Percentiles rank a stretch among this genome's conserved stretches.
These are phyloP conservation scores for Fusarium penzigii DNA, from an alignment of 2,329 filamentous ascomycete species.

Conservation along the genomic window DNA sequence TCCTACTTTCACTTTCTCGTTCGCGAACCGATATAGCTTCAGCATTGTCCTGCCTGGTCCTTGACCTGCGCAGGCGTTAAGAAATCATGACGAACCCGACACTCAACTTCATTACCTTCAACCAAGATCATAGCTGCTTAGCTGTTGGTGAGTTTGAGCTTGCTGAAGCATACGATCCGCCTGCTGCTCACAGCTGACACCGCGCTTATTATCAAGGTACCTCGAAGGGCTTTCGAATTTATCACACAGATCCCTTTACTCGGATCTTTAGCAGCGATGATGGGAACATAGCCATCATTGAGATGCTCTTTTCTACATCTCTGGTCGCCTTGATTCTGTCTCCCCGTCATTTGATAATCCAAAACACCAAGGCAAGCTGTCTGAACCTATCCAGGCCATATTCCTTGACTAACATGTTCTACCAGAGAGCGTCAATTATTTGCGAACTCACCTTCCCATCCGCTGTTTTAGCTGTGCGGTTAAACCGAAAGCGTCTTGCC, in stretches of 20 bases:
- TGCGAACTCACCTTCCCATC: constrained; percentile 98
- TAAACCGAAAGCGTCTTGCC: constrained; percentile 91
- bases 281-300: constrained; percentile 91
- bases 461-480: constrained; percentile 88
- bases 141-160: constrained; percentile 72
- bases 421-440: constrained; percentile 73
- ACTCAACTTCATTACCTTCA: constrained; percentile 98
- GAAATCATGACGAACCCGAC: constrained; percentile 64
- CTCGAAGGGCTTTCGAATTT: constrained; percentile 91
- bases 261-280: constrained; percentile 95
- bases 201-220: constrained; percentile 61
- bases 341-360: constrained; percentile 88
- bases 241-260: constrained; percentile 93
- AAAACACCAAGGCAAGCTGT: constrained; percentile 83
- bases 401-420: constrained; percentile 16
- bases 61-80: background rate
- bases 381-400: background rate
- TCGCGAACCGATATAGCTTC: constrained; percentile 1
- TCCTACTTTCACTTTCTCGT: background rate
- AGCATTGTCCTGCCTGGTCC: background rate
- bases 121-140: constrained; percentile 97
- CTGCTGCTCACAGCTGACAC: background rate
- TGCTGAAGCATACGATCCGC: background rate
- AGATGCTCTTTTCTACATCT: constrained; percentile 98
- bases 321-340: constrained; percentile 92